phyloP scores from a whole-genome alignment of 805 yeast genomes.

The Kurtzmaniella fragi region DNA sequence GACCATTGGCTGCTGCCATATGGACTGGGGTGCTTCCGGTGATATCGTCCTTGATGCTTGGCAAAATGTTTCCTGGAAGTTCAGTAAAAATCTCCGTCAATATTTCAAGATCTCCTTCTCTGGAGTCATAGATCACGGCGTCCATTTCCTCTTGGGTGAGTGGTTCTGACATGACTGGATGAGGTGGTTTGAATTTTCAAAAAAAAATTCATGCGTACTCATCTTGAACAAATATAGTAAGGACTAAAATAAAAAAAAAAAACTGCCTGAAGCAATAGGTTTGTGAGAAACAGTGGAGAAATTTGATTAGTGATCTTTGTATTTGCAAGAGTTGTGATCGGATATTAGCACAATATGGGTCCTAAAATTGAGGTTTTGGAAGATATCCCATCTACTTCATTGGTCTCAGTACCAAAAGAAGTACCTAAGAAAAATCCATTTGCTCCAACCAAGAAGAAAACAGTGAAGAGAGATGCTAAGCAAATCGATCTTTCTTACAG shows the following conservation, averaged over 20 bases:
- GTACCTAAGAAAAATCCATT: slow-evolving; percentile 25
- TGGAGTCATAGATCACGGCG: slow-evolving; percentile 73
- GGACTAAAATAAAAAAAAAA: background rate
- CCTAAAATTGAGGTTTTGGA: slow-evolving; percentile 19
- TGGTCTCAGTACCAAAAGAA: background rate
- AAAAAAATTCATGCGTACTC: background rate
- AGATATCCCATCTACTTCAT: background rate
- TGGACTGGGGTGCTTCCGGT: slow-evolving; percentile 78
- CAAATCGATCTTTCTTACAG: slow-evolving; percentile 23
- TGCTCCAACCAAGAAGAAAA: slow-evolving; percentile 17
- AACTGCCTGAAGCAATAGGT: background rate
- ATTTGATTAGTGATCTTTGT: background rate
- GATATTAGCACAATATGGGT: slow-evolving; percentile 7
- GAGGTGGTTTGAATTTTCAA: background rate
- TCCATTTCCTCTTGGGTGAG: slow-evolving; percentile 75
- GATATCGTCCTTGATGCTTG: slow-evolving; percentile 53
- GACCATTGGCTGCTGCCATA: slow-evolving; percentile 96
- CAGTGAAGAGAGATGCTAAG: slow-evolving; percentile 25
- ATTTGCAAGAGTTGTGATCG: background rate
- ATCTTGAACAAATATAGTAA: background rate
- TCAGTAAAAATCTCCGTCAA: slow-evolving; percentile 63
- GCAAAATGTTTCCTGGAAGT: slow-evolving; percentile 40
- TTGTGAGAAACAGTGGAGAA: background rate
- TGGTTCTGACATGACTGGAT: slow-evolving; percentile 11
- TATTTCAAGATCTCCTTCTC: slow-evolving; percentile 82